Percentiles rank a stretch among this genome's conserved stretches.
Conservation (phyloP, 148 eudicot species). For the Heliosperma pusillum region DNA sequence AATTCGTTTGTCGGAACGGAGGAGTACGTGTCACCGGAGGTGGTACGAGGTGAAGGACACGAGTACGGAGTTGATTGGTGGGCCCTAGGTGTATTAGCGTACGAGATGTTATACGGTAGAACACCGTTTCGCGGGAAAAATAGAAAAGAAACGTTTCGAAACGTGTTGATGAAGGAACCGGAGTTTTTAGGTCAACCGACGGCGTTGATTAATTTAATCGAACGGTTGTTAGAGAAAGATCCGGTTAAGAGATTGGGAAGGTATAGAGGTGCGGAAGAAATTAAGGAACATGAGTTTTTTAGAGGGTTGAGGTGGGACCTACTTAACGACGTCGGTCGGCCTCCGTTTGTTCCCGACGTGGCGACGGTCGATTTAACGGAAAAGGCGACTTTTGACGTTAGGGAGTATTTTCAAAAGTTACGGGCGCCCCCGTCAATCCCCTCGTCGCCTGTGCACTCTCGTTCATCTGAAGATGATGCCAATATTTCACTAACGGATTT, state of each 20-base stretch:
- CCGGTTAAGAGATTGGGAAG: conserved; percentile 61
- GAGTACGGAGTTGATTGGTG: conserved; percentile 91
- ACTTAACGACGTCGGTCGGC: conserved; percentile 60
- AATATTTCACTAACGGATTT: conserved; percentile 47
- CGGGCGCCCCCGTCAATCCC: conserved; percentile 34
- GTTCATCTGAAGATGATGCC: conserved; percentile 10
- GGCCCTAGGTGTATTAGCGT: conserved; percentile 68
- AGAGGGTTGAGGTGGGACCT: conserved; percentile 71
- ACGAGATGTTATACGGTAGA: conserved; percentile 80
- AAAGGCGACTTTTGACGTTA: conserved; percentile 29
- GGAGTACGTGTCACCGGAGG: conserved; percentile 84
- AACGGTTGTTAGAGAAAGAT: conserved; percentile 63
- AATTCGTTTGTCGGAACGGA: conserved; percentile 78
- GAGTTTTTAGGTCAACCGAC: conserved; percentile 49
- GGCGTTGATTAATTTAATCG: conserved; percentile 54
- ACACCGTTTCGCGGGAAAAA: conserved; percentile 80
- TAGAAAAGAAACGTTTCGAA: conserved; percentile 65
- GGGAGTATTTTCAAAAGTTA: conserved; percentile 48
- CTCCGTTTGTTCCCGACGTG: conserved; percentile 63
- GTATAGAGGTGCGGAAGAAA: conserved; percentile 57
- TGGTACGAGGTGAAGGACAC: conserved; percentile 66
- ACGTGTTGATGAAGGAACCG: conserved; percentile 41
- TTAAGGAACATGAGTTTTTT: conserved; percentile 66
- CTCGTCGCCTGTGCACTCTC: conserved; percentile 4
- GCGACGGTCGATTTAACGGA: conserved; percentile 20